Percentiles rank a stretch among this genome's conserved stretches.
These are phyloP conservation scores for Immersiella caudata DNA, from an alignment of 495 filamentous ascomycete genomes.

Conservation along the genomic window DNA sequence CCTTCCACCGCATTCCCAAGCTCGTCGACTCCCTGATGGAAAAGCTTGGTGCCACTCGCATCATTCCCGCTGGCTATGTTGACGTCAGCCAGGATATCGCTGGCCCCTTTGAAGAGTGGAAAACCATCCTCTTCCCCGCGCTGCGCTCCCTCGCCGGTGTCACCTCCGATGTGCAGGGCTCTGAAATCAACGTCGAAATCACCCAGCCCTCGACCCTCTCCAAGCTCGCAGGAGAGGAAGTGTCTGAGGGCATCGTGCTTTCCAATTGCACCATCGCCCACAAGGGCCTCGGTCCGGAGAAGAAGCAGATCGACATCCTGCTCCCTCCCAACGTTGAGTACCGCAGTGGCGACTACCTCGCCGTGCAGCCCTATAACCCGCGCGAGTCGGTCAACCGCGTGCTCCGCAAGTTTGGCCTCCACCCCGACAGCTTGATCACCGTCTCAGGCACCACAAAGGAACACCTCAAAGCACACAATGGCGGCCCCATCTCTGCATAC, in stretches of 20 bases:
- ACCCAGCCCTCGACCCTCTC: slow-evolving; percentile 20
- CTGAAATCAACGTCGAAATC: slow-evolving; percentile 21
- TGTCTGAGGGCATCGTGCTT: slow-evolving; percentile 41
- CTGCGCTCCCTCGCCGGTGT: slow-evolving; percentile 21
- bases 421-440: slow-evolving; percentile 52
- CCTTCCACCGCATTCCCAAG: slow-evolving; percentile 68
- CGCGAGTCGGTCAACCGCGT: slow-evolving; percentile 51
- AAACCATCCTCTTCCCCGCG: slow-evolving; percentile 20
- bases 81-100: slow-evolving; percentile 65
- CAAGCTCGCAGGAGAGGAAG: slow-evolving; percentile 28
- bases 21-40: slow-evolving; percentile 54
- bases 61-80: slow-evolving; percentile 53
- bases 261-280: slow-evolving; percentile 58
- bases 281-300: slow-evolving; percentile 53
- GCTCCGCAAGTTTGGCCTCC: slow-evolving; percentile 42
- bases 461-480: slow-evolving; percentile 50
- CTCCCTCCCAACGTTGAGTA: slow-evolving; percentile 64
- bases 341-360: slow-evolving; percentile 66
- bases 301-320: slow-evolving; percentile 61
- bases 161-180: slow-evolving; percentile 15
- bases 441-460: slow-evolving; percentile 32
- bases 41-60: slow-evolving; percentile 52
- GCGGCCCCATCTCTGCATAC: slow-evolving; percentile 55
- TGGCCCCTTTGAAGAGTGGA: slow-evolving; percentile 61
- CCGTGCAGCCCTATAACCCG: slow-evolving; percentile 65